Evolutionary conservation across 306 rosid species (phyloP), one percentile per base, ranked within the genome.

Genomic region (Purshia tridentata): DNA sequence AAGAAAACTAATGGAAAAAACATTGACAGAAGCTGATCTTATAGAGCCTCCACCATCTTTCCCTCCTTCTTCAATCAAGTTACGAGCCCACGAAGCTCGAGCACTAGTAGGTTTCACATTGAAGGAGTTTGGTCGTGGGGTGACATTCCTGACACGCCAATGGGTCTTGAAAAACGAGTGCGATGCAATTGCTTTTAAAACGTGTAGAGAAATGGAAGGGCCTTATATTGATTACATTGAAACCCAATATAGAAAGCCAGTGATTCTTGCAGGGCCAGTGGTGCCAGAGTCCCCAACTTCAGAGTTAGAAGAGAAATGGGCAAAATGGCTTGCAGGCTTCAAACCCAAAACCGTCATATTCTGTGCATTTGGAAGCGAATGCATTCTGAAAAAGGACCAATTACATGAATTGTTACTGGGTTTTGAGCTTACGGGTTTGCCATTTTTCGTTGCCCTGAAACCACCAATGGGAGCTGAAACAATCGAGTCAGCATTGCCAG

Each of bases 181-280:
- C 22, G 89, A 89, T 42, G 94, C 88, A 2, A 22, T 78, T 15
- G 77, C 77, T 74, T 87, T 88, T 83, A 88, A 79, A 65, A 76
- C 85, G 3, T 79, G 91, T 50, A 72, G 77, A 61, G 92, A 92
- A 75, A 82, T 87, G 69, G 90, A 84, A 78, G 96, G 95, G n/a
- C 78, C 79, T 57, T 85, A 74, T 58, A 52, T 72, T 11, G 87
- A 84, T 9, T 85, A 78, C 56, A 67, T 88, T 8, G 82, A 73
- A 74, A 67, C 10, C 37, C 83, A 81, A 58, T 71, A 77, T 45
- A 1, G n/a, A 15, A 90, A 87, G 83, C 79, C 72, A 1, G 83
- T 88, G 29, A 4, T 90, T 76, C 78, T 87, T 52, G 84, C 92
- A 8, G 92, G 95, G 9, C 85, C 92, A 4, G 80, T 76, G 8